phyloP scores from a whole-genome alignment of 805 yeast species.

The Komagataella ulmi region DNA sequence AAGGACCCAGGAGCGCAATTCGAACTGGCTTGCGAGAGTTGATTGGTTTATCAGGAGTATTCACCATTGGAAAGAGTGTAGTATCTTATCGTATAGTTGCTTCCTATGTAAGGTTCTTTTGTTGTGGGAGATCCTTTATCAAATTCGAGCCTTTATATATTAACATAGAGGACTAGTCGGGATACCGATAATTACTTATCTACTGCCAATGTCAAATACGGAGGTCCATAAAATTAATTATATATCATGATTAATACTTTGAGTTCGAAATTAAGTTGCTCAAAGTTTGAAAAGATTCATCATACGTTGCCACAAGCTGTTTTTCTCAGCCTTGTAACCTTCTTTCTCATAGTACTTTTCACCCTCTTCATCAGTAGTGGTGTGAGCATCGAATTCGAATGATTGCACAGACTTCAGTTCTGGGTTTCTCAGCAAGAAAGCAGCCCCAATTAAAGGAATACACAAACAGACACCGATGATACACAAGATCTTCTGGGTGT shows the following conservation, averaged over 20 bases:
- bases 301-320: neutral
- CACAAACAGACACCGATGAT: constrained; percentile 41
- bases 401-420: constrained; percentile 8
- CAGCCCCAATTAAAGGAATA: constrained; percentile 32
- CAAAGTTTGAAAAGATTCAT: neutral
- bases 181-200: neutral
- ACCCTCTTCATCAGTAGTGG: neutral
- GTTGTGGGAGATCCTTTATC: too few species aligned
- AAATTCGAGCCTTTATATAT: neutral
- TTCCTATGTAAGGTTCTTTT: neutral
- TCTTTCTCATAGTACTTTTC: neutral
- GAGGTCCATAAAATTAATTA: neutral
- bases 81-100: neutral
- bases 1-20: constrained; percentile 48
- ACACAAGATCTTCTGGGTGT: constrained; percentile 45
- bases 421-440: constrained; percentile 37
- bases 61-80: neutral
- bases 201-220: neutral
- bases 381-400: constrained; percentile 1
- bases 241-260: too few species aligned
- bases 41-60: neutral
- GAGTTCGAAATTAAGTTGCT: neutral
- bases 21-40: constrained; percentile 27
- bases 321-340: neutral
- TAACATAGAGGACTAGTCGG: neutral